Evolutionary conservation across 1,284 basidiomycete species (phyloP).

Genomic region (Ceratobasidium sp.): DNA sequence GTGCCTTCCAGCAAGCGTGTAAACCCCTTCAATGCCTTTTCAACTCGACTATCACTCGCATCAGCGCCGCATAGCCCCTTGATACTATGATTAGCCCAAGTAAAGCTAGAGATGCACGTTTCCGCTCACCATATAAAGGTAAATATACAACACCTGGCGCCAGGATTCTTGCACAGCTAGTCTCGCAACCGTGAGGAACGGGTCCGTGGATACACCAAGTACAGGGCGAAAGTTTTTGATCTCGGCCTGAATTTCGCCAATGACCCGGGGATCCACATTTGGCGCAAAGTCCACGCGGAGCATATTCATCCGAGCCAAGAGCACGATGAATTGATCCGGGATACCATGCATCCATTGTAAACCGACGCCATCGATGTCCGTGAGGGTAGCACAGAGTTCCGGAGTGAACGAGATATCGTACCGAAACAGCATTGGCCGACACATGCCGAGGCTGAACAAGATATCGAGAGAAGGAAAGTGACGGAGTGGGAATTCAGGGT

Average conservation of each 20-base stretch:
- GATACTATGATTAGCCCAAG: not conserved
- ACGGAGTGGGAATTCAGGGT: conserved; percentile 14
- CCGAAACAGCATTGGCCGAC: conserved; percentile 18
- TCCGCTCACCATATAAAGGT: conserved; percentile 20
- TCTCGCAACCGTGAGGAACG: conserved; percentile 26
- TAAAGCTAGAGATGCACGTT: no score
- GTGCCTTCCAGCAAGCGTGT: conserved; percentile 29
- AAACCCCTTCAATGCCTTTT: conserved; percentile 22
- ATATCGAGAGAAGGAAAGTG: conserved; percentile 31
- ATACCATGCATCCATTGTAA: conserved; percentile 39
- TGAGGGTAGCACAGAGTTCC: not conserved
- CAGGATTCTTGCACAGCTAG: conserved; percentile 35
- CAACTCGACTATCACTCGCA: conserved; percentile 11
- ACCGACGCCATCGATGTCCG: conserved; percentile 3
- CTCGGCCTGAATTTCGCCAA: conserved; percentile 16
- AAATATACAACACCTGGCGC: conserved; percentile 24
- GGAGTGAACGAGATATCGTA: conserved; percentile 11
- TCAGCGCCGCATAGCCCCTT: conserved; percentile 29
- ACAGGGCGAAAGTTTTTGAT: conserved; percentile 10
- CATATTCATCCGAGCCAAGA: conserved; percentile 33
- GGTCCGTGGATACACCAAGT: conserved; percentile 7
- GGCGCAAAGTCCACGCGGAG: conserved; percentile 25
- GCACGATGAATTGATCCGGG: conserved; percentile 23
- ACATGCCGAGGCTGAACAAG: not conserved
- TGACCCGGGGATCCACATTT: conserved; percentile 19